Evolutionary conservation across 148 eudicot species (phyloP), one percentile per base, ranked within the genome.

Genomic region (Limonium bicolor): DNA sequence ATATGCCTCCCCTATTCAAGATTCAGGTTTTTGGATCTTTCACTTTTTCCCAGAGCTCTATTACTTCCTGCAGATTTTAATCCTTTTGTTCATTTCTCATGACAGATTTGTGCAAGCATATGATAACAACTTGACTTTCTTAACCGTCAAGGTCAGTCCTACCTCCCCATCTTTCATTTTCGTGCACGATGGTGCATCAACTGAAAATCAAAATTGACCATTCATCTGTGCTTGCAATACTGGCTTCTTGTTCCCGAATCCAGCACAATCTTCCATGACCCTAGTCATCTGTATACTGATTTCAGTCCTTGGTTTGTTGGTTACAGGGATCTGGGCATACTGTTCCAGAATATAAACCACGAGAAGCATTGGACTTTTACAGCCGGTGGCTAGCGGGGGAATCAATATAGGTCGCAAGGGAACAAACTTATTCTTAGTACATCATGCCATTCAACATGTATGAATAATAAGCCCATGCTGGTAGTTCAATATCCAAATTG

Each of bases 291-390:
- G 41, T n/a, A 3, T 4, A 6, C 20, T 25, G 31, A 41, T 20
- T 27, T 41, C 46, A 41, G 8, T 4, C 5, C 18, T 41, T 22
- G 27, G 47, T 28, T 2, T 42, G 14, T 6, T 42, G 2, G 26
- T 21, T 64, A 58, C 66, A 83, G 88, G 88, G 86, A 22, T 52
- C 95, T 8, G 86, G 95, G 18, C 95, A 84, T 50, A 84, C 90
- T 0, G 90, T 84, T 16, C 86, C 86, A 3, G 95, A 85, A 55
- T 80, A 85, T 72, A 80, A 80, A 55, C 90, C 95, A 0, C 48
- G 62, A 34, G 86, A 85, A 52, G 67, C 90, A 27, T 53, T 76
- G 28, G 70, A 67, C 38, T 69, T 85, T 31, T 80, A 68, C 35
- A 64, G 57, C 40, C 66, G 78, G 24, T 80, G 78, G 73, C 41